Evolutionary conservation across 768 basidiomycete genomes (phyloP), one percentile per base, ranked within the genome.

Genomic region (Fibroporia radiculosa): DNA sequence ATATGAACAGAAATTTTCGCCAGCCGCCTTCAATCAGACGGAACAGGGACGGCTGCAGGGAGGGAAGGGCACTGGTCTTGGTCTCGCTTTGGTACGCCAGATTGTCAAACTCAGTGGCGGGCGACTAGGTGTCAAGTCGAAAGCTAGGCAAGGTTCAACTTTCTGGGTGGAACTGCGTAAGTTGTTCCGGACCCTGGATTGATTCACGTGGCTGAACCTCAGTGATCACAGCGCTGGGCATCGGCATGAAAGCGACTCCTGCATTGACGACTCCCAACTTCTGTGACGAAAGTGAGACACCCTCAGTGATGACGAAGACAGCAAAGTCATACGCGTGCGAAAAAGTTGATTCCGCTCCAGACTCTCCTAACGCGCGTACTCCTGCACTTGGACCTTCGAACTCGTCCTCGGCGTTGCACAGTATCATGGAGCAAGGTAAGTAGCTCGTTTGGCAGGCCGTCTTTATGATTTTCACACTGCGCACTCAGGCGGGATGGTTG

Each of bases 111-210:
- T 73, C 12, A 69, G 66, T 28, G 66, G 69, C 16, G 75, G 75
- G 6, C 64, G 75, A 38, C 55, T 77, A 6, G 75, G 67, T 20
- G 64, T 57, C 26, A 48, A 48, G 29, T 62, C 56, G 16, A 59
- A 80, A 59, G 65, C 75, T 1, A 74, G 75, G 6, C 68, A 76
- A 53, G 92, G 92, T 13, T 87, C 82, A 27, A 89, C 83, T 28
- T 93, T 93, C 66, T 93, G 90, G 91, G 83, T 89, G 7, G 87
- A 89, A 60, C 62, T 89, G 27, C 82, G 69, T 74, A 57, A 50
- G 71, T 65, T 8, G 16, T 39, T 24, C 13, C 16, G 27, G 14
- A 19, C 27, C 6, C 52, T 47, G 33, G 38, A 11, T 45, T 48
- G 37, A 41, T 26, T 45, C 31, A 45, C 29, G 34, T 27, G 16